These are phyloP conservation scores for Exophiala phaeomuriformis DNA, from an alignment of 2,329 filamentous ascomycete genomes.

Conservation along the genomic window DNA sequence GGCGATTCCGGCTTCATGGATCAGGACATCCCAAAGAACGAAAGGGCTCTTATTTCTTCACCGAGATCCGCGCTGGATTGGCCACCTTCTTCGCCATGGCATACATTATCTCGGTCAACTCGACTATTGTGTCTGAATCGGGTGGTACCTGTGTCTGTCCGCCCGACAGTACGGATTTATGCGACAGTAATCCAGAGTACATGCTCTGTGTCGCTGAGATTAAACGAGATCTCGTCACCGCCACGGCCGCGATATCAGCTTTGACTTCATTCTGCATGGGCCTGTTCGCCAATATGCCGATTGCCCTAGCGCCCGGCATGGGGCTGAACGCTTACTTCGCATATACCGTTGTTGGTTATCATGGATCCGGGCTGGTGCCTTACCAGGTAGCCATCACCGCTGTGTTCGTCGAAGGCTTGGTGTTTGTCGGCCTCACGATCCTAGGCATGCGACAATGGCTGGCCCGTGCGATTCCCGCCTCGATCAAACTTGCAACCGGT, in stretches of 20 bases:
- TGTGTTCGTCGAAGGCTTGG: constrained; percentile 80
- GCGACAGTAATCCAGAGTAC: constrained; percentile 44
- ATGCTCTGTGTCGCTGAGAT: constrained; percentile 46
- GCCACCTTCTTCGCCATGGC: constrained; percentile 77
- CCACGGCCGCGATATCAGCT: constrained; percentile 74
- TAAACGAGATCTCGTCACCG: constrained; percentile 74
- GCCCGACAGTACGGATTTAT: constrained; percentile 38
- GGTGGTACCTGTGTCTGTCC: constrained; percentile 70
- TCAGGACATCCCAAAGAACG: constrained; percentile 69
- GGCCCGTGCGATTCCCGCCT: constrained; percentile 70
- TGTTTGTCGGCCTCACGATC: constrained; percentile 73
- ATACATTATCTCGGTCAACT: constrained; percentile 67
- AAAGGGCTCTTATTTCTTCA: constrained; percentile 70
- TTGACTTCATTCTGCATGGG: constrained; percentile 79
- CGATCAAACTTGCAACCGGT: constrained; percentile 79
- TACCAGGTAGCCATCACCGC: constrained; percentile 73
- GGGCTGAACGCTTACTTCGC: constrained; percentile 82
- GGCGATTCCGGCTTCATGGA: constrained; percentile 72
- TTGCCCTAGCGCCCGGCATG: constrained; percentile 67
- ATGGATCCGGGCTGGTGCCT: constrained; percentile 65
- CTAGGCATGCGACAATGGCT: constrained; percentile 83
- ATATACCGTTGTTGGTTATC: constrained; percentile 69
- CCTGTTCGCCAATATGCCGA: constrained; percentile 70
- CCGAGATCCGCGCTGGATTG: constrained; percentile 73
- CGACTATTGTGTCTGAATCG: constrained; percentile 62